Evolutionary conservation across 106 monocot genomes (phyloP), one percentile per base, ranked within the genome.

Genomic region (Xerophyta viscosa): DNA sequence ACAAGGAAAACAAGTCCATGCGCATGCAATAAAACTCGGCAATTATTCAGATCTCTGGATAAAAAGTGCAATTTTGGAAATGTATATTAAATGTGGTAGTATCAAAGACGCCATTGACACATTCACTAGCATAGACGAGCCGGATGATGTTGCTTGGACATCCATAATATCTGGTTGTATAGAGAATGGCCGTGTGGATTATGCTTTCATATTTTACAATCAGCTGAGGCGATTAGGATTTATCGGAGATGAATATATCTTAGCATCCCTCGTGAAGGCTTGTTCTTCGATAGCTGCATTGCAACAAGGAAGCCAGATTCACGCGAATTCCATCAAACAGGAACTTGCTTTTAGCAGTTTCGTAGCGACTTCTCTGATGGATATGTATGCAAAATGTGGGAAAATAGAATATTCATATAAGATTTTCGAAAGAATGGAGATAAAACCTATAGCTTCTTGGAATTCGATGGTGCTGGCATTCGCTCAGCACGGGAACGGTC

Each of bases 361-460:
- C 63, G 81, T 82, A 1, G 70, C 46, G 8, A 87, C 81, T 21
- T 78, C 87, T 21, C 57, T 69, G 14, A 52, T 87, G 64, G 87
- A 87, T 45, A 82, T 82, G 88, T 88, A 88, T 70, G 75, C 78
- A 42, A 88, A 79, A 63, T 88, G 88, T 64, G 88, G 88, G 20
- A 79, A 28, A 27, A 44, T 87, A 17, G 66, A 88, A 19, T 82
- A 88, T 46, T 78, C 82, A 8, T 69, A 56, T 12, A n/a, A 28
- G 21, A 41, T 82, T 11, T 82, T 88, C 50, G 63, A 70, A 39
- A 72, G 68, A 56, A 72, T 70, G 63, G 24, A 49, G 13, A 27
- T 23, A 0, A 75, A 69, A 60, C 69, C 17, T 51, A 33, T 63
- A 30, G 75, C 76, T 30, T 75, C 88, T 8, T 88, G 88, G 87